Evolutionary conservation across 1,139 yeast species (phyloP).

Genomic region (Taiozyma sp.): DNA sequence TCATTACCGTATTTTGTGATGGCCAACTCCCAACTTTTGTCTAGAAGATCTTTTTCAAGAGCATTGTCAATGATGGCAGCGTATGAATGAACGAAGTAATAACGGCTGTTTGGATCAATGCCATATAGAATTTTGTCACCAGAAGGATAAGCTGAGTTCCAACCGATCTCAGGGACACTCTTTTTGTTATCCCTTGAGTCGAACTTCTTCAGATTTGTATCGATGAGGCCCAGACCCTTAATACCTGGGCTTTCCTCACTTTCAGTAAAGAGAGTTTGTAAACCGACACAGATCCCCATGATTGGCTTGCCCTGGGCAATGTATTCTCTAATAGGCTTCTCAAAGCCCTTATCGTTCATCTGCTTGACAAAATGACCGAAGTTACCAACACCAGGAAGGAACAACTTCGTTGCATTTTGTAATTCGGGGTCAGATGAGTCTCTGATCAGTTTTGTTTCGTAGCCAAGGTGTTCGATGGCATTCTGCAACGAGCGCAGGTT

Average conservation of each 20-base stretch:
- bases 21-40: slow-evolving; percentile 75
- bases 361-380: slow-evolving; percentile 88
- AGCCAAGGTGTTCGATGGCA: slow-evolving; percentile 78
- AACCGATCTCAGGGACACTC: slow-evolving; percentile 94
- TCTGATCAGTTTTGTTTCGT: slow-evolving; percentile 48
- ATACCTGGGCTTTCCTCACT: slow-evolving; percentile 71
- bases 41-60: slow-evolving; percentile 28
- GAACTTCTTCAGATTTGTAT: slow-evolving; percentile 55
- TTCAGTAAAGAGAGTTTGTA: slow-evolving; percentile 73
- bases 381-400: slow-evolving; percentile 95
- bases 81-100: slow-evolving; percentile 92
- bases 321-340: slow-evolving; percentile 59
- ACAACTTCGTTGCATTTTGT: slow-evolving; percentile 46
- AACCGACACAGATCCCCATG: slow-evolving; percentile 97
- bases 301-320: slow-evolving; percentile 71
- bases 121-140: slow-evolving; percentile 43
- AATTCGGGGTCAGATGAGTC: slow-evolving; percentile 39
- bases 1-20: slow-evolving; percentile 74
- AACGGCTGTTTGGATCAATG: slow-evolving; percentile 60
- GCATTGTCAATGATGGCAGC: slow-evolving; percentile 58
- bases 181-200: slow-evolving; percentile 57
- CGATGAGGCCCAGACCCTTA: slow-evolving; percentile 51
- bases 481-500: slow-evolving; percentile 84
- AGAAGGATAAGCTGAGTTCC: slow-evolving; percentile 55
- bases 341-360: slow-evolving; percentile 56